A percentile compares a stretch with the other conserved stretches of the same genome.
Conservation (phyloP, 2,329 filamentous ascomycete genomes). For the Macrophomina pseudophaseolina region DNA sequence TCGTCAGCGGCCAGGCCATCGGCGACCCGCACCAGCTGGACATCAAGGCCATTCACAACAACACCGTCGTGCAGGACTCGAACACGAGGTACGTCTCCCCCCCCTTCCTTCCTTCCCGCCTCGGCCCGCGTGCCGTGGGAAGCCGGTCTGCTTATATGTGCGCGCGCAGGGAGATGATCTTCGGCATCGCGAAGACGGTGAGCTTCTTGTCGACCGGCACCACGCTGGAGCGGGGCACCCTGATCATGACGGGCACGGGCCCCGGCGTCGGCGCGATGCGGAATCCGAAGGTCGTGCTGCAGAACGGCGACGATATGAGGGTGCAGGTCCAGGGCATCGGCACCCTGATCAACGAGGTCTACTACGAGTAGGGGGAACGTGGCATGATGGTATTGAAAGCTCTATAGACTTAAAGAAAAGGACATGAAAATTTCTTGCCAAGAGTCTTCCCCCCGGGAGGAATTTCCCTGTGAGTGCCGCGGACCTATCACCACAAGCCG, state of each 20-base stretch:
- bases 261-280: slow-evolving; percentile 51
- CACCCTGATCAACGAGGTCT: slow-evolving; percentile 45
- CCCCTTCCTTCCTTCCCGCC: too few relatives aligned
- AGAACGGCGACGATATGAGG: slow-evolving; percentile 46
- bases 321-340: slow-evolving; percentile 47
- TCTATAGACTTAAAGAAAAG: too few relatives aligned
- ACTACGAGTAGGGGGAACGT: slow-evolving; percentile 36
- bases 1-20: slow-evolving; percentile 53
- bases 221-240: slow-evolving; percentile 53
- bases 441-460: too few relatives aligned
- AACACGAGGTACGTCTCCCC: slow-evolving; percentile 32
- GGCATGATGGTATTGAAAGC: too few relatives aligned
- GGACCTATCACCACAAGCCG: too few relatives aligned
- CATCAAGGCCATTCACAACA: slow-evolving; percentile 56
- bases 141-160: slow-evolving; percentile 29
- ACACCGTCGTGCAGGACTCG: slow-evolving; percentile 52
- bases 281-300: slow-evolving; percentile 47
- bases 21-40: slow-evolving; percentile 50
- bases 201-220: slow-evolving; percentile 53
- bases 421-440: too few relatives aligned
- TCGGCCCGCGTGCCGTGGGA: background rate
- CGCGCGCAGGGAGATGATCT: slow-evolving; percentile 53
- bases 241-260: slow-evolving; percentile 58
- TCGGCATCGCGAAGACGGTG: slow-evolving; percentile 53
- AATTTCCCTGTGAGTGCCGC: too few relatives aligned